Evolutionary conservation across 1,284 basidiomycete species (phyloP).

Genomic region (Xerocomus nothofagi): DNA sequence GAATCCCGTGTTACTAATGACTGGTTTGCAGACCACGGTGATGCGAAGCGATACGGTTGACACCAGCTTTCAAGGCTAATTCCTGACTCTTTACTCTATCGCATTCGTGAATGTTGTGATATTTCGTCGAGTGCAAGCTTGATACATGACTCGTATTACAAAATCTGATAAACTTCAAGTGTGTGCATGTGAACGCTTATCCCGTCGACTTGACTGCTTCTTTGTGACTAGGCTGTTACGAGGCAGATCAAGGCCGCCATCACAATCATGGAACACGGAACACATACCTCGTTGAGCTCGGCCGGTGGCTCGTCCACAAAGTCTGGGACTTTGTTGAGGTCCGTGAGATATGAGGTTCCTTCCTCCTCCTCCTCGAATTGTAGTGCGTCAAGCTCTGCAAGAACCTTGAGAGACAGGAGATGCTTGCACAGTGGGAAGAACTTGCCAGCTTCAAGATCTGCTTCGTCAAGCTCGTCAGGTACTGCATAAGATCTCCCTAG

Average conservation of each 20-base stretch:
- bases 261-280: neutral
- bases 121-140: neutral
- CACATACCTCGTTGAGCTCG: conserved; percentile 58
- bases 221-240: conserved; percentile 32
- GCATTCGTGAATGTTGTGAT: neutral
- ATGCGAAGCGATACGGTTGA: conserved; percentile 60
- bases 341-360: conserved; percentile 80
- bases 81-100: neutral
- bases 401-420: conserved; percentile 6
- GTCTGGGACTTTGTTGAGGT: conserved; percentile 84
- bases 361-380: conserved; percentile 88
- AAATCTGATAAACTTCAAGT: conserved; percentile 4
- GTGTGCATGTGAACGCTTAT: conserved; percentile 16
- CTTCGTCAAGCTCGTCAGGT: conserved; percentile 97
- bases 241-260: conserved; percentile 12
- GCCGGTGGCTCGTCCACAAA: conserved; percentile 85
- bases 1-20: conserved; percentile 63
- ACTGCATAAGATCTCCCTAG: conserved; percentile 93
- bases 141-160: conserved; percentile 22
- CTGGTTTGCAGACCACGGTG: conserved; percentile 68
- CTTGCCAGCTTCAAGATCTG: conserved; percentile 93
- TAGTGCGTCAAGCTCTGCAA: conserved; percentile 83
- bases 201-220: conserved; percentile 60
- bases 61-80: neutral
- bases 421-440: conserved; percentile 5